Evolutionary conservation across 345 rosid species (phyloP), one percentile per base, ranked within the genome.

Genomic region (Toxicodendron radicans): DNA sequence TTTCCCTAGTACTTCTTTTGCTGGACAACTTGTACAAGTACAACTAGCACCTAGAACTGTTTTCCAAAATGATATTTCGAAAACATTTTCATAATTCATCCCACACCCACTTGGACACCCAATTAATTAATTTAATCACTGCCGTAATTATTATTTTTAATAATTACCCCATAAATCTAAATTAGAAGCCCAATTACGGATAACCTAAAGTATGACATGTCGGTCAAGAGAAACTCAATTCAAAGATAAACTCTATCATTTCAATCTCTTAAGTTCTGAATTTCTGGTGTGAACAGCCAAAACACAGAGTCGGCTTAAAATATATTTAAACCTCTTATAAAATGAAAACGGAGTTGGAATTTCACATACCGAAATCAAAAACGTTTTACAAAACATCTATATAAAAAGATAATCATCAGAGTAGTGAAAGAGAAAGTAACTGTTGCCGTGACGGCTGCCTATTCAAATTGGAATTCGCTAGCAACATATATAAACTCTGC

Each of bases 151-250:
- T 5, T 0, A 7, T 38, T 35, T 38, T 38, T 27, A 1, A 1
- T 27, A 51, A 71, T 66, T 58, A 51, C 58, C 43, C 43, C 7
- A 38, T 7, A 6, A 38, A 38, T 38, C 43, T 5, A 5, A 38
- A 38, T 38, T 38, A 1, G 21, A 33, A 46, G 16, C 35, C 66
- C 61, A 24, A 60, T 45, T 20, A n/a, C 43, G 8, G 43, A 38
- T 38, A 8, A 38, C 20, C 1, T 7, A 33, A 18, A 24, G 20
- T 33, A 11, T 58, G 10, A 5, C 13, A 5, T 20, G 76, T 75
- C 38, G 73, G 73, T 59, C 20, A 20, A 4, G 3, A 27, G 32
- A 79, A 79, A 33, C 58, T 58, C 79, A 79, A 79, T 64, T 79
- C 82, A 66, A 71, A 79, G 49, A 65, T 38, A 73, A 59, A 14